Evolutionary conservation across 352 stramenopile species (phyloP), one percentile per base, ranked within the genome.

Genomic region (Phytopythium aichiense): DNA sequence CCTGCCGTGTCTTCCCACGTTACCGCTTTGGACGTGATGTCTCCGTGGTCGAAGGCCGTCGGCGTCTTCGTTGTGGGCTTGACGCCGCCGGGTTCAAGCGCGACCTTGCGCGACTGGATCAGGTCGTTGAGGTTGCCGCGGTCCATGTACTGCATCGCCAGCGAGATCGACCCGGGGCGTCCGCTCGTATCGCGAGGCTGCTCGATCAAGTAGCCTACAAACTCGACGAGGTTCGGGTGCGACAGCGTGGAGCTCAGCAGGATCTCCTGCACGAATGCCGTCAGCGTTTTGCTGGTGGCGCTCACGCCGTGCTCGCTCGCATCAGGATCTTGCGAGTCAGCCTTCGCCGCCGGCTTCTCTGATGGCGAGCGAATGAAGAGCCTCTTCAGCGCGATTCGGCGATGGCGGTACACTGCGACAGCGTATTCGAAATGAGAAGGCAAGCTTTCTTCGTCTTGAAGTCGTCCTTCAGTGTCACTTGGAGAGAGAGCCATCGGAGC

Each of bases 101-200:
- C 56, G 6, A 62, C 58, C 33, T 73, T 75, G 25, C 76, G 73
- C 5, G 30, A 22, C 23, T 76, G 52, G 28, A 86, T 74, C 48
- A 84, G 69, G 20, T 55, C 61, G 33, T 81, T 71, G 23, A 86
- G 63, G 18, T 76, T 70, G 2, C 72, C 69, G 20, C 76, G 64
- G 12, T 54, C 37, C 65, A 81, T 74, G 30, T 66, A 74, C n/a
- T 83, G 69, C 59, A 71, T 76, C 23, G 77, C 71, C 16, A 86
- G 62, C 7, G 67, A 65, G 56, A 84, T 43, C 13, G 61, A 56
- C 7, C 65, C 53, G 2, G n/a, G 4, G 7, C 22, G 28, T 16
- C 7, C 18, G 51, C 51, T 67, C 23, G 30, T 55, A 15, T 38
- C 35, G 12, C 15, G 58, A 22, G 49, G 52, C 11, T 40, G 50